A percentile compares a stretch with the other conserved stretches of the same genome.
phyloP scores from a whole-genome alignment of 371 early-diverging fungal genomes.

The Apophysomyces ossiformis region DNA sequence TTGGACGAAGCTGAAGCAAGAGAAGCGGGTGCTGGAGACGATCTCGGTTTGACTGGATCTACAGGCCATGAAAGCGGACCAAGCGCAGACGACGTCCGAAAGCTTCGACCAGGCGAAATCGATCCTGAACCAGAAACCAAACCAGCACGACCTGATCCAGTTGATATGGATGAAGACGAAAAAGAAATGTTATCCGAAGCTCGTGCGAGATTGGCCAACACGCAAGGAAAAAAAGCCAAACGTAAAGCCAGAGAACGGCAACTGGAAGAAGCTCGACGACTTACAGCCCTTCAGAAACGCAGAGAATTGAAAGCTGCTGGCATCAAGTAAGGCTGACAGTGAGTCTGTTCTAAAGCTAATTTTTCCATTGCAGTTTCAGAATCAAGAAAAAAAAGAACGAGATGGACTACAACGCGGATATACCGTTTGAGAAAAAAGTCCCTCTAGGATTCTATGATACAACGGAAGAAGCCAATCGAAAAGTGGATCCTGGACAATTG shows the following conservation, averaged over 20 bases:
- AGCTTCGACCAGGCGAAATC: conserved; percentile 94
- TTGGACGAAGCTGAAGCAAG: conserved; percentile 93
- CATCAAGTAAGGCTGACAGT: conserved; percentile 65
- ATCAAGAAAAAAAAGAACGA: conserved; percentile 70
- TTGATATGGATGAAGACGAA: conserved; percentile 99
- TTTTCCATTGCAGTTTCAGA: conserved; percentile 35
- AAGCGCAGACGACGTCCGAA: conserved; percentile 78
- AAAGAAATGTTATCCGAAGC: conserved; percentile 99
- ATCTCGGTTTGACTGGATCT: conserved; percentile 69
- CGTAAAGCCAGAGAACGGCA: conserved; percentile 97
- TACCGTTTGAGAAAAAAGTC: conserved; percentile 90
- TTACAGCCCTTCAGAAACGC: conserved; percentile 90
- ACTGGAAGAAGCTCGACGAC: conserved; percentile 92
- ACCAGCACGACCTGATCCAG: conserved; percentile 97
- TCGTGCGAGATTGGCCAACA: conserved; percentile 96
- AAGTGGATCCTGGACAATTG: conserved; percentile 59
- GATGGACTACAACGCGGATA: conserved; percentile 96
- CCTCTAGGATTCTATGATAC: conserved; percentile 93
- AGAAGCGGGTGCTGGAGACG: conserved; percentile 62
- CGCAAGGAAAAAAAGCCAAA: conserved; percentile 98
- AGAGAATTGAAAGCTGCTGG: conserved; percentile 97
- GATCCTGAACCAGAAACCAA: conserved; percentile 97
- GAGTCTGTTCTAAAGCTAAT: not conserved
- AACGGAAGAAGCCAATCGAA: conserved; percentile 78
- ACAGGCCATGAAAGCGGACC: conserved; percentile 76